A percentile compares a stretch with the other conserved stretches of the same genome.
Conservation (phyloP, 2,329 filamentous ascomycete species). For the Colletotrichum magnum region DNA sequence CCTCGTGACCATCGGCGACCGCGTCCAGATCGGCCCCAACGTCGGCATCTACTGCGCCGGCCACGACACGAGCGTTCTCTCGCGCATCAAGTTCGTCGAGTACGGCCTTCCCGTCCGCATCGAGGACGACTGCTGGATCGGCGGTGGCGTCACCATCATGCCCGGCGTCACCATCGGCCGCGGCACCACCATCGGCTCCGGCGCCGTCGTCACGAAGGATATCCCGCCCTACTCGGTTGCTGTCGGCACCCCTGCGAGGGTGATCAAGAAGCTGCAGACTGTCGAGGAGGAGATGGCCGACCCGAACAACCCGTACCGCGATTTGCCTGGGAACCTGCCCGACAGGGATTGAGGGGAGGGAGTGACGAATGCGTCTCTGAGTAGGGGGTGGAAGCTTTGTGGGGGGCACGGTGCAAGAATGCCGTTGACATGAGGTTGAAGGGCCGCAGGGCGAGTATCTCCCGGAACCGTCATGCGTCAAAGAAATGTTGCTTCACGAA, state of each 20-base stretch:
- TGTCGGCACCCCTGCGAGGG: slow-evolving; percentile 53
- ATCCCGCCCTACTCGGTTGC: slow-evolving; percentile 53
- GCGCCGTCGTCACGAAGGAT: slow-evolving; percentile 55
- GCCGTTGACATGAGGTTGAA: too few species aligned
- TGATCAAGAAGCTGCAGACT: slow-evolving; percentile 45
- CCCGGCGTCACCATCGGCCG: slow-evolving; percentile 57
- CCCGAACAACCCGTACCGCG: slow-evolving; percentile 27
- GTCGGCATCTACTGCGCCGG: slow-evolving; percentile 67
- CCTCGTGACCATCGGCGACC: slow-evolving; percentile 65
- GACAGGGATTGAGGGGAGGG: slow-evolving; percentile 5
- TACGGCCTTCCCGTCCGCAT: slow-evolving; percentile 63
- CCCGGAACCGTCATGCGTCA: too few species aligned
- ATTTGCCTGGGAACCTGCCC: slow-evolving; percentile 12
- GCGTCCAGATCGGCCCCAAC: slow-evolving; percentile 66
- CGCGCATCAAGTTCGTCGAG: slow-evolving; percentile 62
- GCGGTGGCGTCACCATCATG: slow-evolving; percentile 60
- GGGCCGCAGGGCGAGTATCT: too few species aligned
- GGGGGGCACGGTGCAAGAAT: too few species aligned
- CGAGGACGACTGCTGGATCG: slow-evolving; percentile 63
- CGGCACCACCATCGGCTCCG: slow-evolving; percentile 57
- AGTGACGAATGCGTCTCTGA: background rate
- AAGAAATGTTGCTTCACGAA: background rate
- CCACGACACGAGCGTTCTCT: slow-evolving; percentile 65
- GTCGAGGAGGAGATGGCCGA: slow-evolving; percentile 34
- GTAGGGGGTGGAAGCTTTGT: background rate